A percentile compares a stretch with the other conserved stretches of the same genome.
These are phyloP conservation scores for Ricinus communis DNA, from an alignment of 345 rosid species.

Conservation along the genomic window DNA sequence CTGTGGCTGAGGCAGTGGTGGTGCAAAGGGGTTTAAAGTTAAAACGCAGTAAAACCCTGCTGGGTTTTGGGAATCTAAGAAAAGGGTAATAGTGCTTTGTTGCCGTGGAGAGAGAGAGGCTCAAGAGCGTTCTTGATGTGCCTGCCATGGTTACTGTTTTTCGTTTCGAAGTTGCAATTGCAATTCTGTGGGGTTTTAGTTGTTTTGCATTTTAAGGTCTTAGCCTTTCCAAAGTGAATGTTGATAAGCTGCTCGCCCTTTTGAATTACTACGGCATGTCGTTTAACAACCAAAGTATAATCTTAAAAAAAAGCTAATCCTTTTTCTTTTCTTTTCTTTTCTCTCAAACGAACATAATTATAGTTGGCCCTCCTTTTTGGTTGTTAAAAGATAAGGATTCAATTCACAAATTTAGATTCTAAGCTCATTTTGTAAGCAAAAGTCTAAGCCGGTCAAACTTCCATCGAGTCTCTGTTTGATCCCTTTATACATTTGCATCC, in stretches of 20 bases:
- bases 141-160: constrained; percentile 18
- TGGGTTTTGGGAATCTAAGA: constrained; percentile 39
- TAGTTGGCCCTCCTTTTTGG: too few relatives aligned
- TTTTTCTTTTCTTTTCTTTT: too few relatives aligned
- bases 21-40: constrained; percentile 47
- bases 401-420: too few relatives aligned
- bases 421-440: too few relatives aligned
- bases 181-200: too few relatives aligned
- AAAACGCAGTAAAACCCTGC: constrained; percentile 49
- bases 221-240: not conserved
- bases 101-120: constrained; percentile 14
- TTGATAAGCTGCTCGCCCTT: not conserved
- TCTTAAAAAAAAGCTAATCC: too few relatives aligned
- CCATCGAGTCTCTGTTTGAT: too few relatives aligned
- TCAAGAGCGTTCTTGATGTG: constrained; percentile 19
- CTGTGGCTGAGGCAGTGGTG: constrained; percentile 21
- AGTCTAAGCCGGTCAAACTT: too few relatives aligned
- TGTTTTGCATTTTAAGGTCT: not conserved
- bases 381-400: too few relatives aligned
- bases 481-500: too few relatives aligned
- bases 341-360: too few relatives aligned
- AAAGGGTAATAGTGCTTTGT: constrained; percentile 10
- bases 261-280: not conserved
- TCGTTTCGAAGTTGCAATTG: not conserved
- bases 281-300: too few relatives aligned